These are phyloP conservation scores for Rhynchosporium secalis DNA, from an alignment of 2,329 filamentous ascomycete genomes.

Conservation along the genomic window DNA sequence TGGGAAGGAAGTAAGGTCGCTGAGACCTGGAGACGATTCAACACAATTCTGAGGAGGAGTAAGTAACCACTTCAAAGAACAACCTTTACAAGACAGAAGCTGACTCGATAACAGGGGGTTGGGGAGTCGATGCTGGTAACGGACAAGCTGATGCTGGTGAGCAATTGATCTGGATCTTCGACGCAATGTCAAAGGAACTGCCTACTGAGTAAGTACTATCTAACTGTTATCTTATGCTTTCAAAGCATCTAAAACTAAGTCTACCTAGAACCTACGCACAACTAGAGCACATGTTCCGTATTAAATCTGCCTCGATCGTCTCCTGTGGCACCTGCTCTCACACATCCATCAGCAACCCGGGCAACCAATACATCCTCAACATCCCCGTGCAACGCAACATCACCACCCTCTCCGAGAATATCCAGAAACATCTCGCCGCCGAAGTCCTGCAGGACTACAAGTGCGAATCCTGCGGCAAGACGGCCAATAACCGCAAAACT, in stretches of 20 bases:
- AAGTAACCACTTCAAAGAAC: background rate
- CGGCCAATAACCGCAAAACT: slow-evolving; percentile 20
- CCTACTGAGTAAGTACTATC: slow-evolving; percentile 30
- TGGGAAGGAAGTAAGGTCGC: slow-evolving; percentile 26
- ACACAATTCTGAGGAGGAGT: slow-evolving; percentile 1
- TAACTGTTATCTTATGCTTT: background rate
- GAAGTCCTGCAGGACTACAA: slow-evolving; percentile 33
- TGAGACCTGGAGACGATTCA: slow-evolving; percentile 17
- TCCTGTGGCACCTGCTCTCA: slow-evolving; percentile 34
- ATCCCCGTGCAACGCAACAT: slow-evolving; percentile 33
- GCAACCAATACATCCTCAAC: slow-evolving; percentile 33
- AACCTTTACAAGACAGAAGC: background rate
- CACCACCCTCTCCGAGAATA: slow-evolving; percentile 29
- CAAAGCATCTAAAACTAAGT: slow-evolving; percentile 12
- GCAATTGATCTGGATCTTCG: slow-evolving; percentile 35
- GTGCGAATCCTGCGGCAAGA: slow-evolving; percentile 33
- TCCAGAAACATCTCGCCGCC: slow-evolving; percentile 28
- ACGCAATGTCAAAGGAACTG: slow-evolving; percentile 33
- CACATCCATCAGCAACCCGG: slow-evolving; percentile 23
- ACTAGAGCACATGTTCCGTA: slow-evolving; percentile 31
- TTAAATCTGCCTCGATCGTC: slow-evolving; percentile 25
- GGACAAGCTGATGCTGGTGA: slow-evolving; percentile 40
- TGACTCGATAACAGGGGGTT: slow-evolving; percentile 27
- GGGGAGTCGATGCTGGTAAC: slow-evolving; percentile 24
- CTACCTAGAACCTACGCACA: slow-evolving; percentile 19